Evolutionary conservation across 2,329 filamentous ascomycete species (phyloP).

Genomic region (Fusarium secorum): DNA sequence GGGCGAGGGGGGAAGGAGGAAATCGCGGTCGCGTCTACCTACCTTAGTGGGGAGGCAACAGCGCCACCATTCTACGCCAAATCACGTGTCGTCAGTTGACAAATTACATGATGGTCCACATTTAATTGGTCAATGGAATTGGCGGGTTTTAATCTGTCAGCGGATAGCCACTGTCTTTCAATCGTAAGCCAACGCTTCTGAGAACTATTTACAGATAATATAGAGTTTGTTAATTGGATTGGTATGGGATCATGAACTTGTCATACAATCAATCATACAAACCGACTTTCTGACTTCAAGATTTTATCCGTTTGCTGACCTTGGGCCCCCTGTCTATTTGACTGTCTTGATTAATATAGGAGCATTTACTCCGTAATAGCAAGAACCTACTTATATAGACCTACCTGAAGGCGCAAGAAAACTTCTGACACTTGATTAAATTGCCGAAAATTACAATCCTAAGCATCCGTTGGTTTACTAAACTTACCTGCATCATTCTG

Average conservation of each 20-base stretch:
- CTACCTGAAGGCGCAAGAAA: not conserved
- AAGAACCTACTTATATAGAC: too few species aligned
- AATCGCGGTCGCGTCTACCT: conserved; percentile 47
- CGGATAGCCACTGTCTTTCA: not conserved
- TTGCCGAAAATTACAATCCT: not conserved
- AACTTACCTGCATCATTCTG: not conserved
- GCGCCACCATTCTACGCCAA: conserved; percentile 47
- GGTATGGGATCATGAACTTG: not conserved
- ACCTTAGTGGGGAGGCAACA: conserved; percentile 31
- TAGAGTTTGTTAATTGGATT: not conserved
- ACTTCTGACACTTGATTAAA: not conserved
- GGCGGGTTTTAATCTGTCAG: not conserved
- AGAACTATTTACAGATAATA: not conserved
- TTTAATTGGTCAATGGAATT: not conserved
- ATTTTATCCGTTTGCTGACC: not conserved
- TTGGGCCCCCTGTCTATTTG: not conserved
- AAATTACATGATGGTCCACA: not conserved
- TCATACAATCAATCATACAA: not conserved
- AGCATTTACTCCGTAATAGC: not conserved
- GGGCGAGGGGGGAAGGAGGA: conserved; percentile 29
- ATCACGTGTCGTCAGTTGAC: conserved; percentile 44
- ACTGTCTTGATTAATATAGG: not conserved
- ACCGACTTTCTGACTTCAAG: not conserved
- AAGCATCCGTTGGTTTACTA: not conserved
- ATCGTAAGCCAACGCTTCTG: not conserved